phyloP scores from a whole-genome alignment of 768 basidiomycete species.

The Serendipita sp. region DNA sequence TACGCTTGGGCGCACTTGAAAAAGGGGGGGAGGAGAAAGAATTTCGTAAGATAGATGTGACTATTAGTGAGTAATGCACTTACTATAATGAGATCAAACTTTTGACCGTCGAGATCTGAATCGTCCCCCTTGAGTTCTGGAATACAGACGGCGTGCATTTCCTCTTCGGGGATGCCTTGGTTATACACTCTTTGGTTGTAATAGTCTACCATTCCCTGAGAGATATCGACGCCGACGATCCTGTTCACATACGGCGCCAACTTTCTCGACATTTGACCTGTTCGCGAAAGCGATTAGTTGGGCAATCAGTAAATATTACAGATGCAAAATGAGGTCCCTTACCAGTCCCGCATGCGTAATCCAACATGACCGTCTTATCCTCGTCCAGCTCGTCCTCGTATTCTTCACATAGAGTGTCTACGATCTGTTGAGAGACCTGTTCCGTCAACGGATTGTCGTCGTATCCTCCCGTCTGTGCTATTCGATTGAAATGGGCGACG shows the following conservation, averaged over 20 bases:
- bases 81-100: conserved; percentile 59
- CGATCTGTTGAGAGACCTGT: conserved; percentile 13
- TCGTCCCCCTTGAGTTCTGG: conserved; percentile 18
- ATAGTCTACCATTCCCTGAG: conserved; percentile 46
- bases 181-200: conserved; percentile 42
- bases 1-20: conserved; percentile 44
- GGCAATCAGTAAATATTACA: too few relatives aligned
- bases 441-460: conserved; percentile 14
- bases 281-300: too few relatives aligned
- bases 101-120: conserved; percentile 31
- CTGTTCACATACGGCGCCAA: conserved; percentile 42
- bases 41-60: not conserved
- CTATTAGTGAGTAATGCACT: conserved; percentile 15
- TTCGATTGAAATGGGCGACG: conserved; percentile 25
- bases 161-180: conserved; percentile 42
- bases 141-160: conserved; percentile 8
- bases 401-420: conserved; percentile 15
- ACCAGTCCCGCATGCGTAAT: conserved; percentile 66
- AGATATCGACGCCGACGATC: conserved; percentile 63
- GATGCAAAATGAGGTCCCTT: conserved; percentile 2
- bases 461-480: conserved; percentile 15
- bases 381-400: conserved; percentile 33
- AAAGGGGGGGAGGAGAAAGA: not conserved
- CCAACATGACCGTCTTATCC: conserved; percentile 41
- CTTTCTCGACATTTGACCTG: conserved; percentile 47